Conservation (phyloP, 108 stramenopile genomes). For the Conticribra guillardii region DNA sequence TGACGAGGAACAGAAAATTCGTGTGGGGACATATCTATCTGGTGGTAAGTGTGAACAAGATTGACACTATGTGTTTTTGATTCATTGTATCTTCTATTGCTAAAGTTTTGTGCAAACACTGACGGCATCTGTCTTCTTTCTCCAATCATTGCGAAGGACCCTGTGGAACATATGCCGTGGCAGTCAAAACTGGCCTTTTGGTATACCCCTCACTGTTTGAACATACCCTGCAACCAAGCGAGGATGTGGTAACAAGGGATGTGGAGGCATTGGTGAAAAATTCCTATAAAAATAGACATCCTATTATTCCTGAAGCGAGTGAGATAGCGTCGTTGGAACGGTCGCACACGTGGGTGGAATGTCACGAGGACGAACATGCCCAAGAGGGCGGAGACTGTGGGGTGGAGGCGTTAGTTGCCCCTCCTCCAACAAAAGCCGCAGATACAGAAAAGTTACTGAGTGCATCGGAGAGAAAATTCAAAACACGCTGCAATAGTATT, state of each 20-base stretch:
- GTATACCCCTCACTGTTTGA: constrained; percentile 46
- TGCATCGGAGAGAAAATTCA: no score
- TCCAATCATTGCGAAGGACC: constrained; percentile 19
- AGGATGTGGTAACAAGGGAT: constrained; percentile 34
- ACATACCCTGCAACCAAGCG: constrained; percentile 17
- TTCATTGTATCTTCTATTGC: no score
- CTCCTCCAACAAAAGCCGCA: no score
- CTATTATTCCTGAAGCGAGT: neutral
- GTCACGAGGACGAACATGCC: constrained; percentile 16
- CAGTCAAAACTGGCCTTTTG: constrained; percentile 36
- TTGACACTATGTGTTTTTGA: no score
- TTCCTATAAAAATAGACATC: constrained; percentile 23
- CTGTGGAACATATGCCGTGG: constrained; percentile 55
- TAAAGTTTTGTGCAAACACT: no score
- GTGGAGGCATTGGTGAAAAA: constrained; percentile 45
- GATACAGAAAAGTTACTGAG: no score
- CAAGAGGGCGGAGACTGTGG: constrained; percentile 1
- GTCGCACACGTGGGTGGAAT: constrained; percentile 8
- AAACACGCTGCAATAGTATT: no score
- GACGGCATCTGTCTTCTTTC: no score
- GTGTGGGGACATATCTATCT: constrained; percentile 41
- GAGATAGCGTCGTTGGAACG: neutral
- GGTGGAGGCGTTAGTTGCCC: neutral
- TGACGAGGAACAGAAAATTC: constrained; percentile 45
- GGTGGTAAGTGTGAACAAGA: constrained; percentile 8